A percentile compares a stretch with the other conserved stretches of the same genome.
Conservation (phyloP, 1,284 basidiomycete species). For the Cryptococcus sp. region DNA sequence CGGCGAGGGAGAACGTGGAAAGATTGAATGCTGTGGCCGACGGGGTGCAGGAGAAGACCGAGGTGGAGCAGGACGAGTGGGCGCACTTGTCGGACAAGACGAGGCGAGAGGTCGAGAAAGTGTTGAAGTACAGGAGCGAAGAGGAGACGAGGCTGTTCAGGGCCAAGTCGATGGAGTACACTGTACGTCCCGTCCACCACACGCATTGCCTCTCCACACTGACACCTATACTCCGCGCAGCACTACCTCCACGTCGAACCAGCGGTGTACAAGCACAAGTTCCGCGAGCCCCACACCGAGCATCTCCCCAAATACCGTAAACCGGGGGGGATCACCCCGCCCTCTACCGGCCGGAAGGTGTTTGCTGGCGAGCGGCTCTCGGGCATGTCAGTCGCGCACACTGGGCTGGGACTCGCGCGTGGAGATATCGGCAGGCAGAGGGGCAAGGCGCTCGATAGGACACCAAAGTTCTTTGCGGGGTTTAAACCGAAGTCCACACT, state of each 20-base stretch:
- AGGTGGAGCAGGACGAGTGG: conserved; percentile 36
- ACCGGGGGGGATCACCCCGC: conserved; percentile 11
- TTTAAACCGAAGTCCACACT: too few species aligned
- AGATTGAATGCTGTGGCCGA: not conserved
- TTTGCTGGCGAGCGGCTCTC: conserved; percentile 46
- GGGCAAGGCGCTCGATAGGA: conserved; percentile 6
- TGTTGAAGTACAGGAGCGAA: conserved; percentile 46
- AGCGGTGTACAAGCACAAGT: not conserved
- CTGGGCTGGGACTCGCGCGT: conserved; percentile 45
- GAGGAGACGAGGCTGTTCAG: conserved; percentile 44
- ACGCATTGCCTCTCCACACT: not conserved
- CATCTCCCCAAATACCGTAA: conserved; percentile 6
- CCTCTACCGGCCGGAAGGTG: conserved; percentile 29
- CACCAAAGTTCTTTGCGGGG: conserved; percentile 16
- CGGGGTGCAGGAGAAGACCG: conserved; percentile 11
- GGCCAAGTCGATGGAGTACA: conserved; percentile 44
- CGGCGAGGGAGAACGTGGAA: conserved; percentile 63
- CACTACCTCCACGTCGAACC: conserved; percentile 13
- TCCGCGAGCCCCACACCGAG: conserved; percentile 6
- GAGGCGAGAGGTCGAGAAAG: conserved; percentile 42
- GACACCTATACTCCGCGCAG: not conserved
- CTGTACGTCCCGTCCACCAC: conserved; percentile 39
- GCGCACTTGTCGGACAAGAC: conserved; percentile 42
- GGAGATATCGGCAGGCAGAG: conserved; percentile 32
- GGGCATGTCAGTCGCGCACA: conserved; percentile 35